phyloP scores from a whole-genome alignment of 345 rosid species.

The Capsella bursapastoris region DNA sequence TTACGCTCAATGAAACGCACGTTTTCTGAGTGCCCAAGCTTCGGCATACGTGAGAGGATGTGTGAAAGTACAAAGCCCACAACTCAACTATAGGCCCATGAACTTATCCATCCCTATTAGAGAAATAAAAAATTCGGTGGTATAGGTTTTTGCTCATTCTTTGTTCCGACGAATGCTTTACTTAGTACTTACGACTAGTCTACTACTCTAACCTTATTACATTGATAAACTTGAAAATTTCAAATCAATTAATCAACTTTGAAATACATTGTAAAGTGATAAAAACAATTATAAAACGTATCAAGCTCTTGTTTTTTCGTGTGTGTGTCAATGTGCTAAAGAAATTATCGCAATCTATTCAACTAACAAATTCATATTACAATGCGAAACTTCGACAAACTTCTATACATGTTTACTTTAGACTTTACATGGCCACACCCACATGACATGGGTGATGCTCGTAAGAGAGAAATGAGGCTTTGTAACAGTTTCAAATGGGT shows the following conservation, averaged over 20 bases:
- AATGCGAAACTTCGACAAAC: neutral
- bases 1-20: neutral
- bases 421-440: neutral
- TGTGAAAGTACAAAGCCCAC: neutral
- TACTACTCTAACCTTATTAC: too few relatives aligned
- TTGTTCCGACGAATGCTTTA: neutral
- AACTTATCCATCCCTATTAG: neutral
- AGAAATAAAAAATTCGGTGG: neutral
- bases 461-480: neutral
- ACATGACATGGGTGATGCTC: neutral
- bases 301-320: too few relatives aligned
- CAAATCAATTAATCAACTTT: neutral
- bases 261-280: neutral
- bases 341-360: neutral
- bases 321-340: neutral
- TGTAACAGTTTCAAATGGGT: neutral
- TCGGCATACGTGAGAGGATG: neutral
- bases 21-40: neutral
- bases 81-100: slow-evolving; percentile 1
- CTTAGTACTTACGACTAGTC: neutral
- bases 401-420: neutral
- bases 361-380: neutral
- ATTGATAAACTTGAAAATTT: neutral
- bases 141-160: neutral
- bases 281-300: neutral